Conservation (phyloP, 2,329 filamentous ascomycete species). For the Colletotrichum truncatum region DNA sequence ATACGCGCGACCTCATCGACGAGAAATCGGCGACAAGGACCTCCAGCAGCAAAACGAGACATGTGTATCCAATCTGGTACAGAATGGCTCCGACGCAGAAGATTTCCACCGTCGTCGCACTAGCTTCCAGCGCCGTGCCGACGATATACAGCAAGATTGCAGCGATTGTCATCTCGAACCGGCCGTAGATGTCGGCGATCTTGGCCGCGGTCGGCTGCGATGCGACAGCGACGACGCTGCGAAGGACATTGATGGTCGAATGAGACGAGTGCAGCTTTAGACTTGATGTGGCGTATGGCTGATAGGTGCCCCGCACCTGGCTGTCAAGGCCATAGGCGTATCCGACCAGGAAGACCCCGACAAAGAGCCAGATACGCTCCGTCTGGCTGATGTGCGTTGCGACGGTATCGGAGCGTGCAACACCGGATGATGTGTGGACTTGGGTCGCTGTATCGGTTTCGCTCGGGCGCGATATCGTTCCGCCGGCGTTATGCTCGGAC, state of each 20-base stretch:
- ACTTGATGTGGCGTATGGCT: constrained; percentile 62
- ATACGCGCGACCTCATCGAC: constrained; percentile 65
- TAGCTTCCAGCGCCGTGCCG: constrained; percentile 64
- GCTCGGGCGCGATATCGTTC: neutral
- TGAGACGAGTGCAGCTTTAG: constrained; percentile 64
- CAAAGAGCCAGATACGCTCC: constrained; percentile 62
- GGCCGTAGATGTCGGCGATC: constrained; percentile 70
- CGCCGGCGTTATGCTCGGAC: constrained; percentile 8
- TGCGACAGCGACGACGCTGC: constrained; percentile 67
- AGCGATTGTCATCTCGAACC: constrained; percentile 65
- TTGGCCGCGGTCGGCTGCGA: constrained; percentile 68
- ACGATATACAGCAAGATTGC: constrained; percentile 65
- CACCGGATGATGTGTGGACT: constrained; percentile 46
- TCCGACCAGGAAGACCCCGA: constrained; percentile 66
- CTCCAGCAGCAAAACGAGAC: constrained; percentile 65
- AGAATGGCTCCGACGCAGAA: constrained; percentile 64
- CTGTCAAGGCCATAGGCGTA: constrained; percentile 69
- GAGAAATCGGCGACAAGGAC: constrained; percentile 70
- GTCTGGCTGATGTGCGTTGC: constrained; percentile 52
- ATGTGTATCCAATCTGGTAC: constrained; percentile 68
- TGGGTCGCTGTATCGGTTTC: neutral
- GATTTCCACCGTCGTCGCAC: constrained; percentile 53
- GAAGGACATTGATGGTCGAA: constrained; percentile 66
- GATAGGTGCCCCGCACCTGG: constrained; percentile 60
- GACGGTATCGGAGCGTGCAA: constrained; percentile 61